Base-by-base conservation (phyloP, 75 land plant species). In the Adiantum capillusveneris region DNA sequence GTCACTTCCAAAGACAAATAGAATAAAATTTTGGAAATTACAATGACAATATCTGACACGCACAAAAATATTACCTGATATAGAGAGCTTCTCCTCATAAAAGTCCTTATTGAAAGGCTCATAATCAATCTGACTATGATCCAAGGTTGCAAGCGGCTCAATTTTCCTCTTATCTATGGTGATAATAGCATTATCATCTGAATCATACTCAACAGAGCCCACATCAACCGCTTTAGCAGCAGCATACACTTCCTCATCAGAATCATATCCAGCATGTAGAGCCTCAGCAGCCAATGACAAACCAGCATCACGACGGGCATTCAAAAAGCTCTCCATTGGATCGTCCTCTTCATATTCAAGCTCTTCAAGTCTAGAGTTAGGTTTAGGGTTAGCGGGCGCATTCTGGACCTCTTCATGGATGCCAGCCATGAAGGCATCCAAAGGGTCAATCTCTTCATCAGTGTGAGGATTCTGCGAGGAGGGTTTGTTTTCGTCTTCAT, bases 171-270 rank as follows among this genome's bases (percentile, higher is more conserved):
- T 82, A 50, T 89, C 93, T 28, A 49, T 20, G 7, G 75, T 42
- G 42, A 94, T 71, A 65, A 94, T 44, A 9, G 84, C 69, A 66
- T 94, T 94, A 72, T 94, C 98, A 67, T 94, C 98, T 0, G 90
- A 85, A 64, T 94, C 98, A 66, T 94, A 94, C 66, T 94, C 96
- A 1, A 94, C 9, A 72, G 74, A 42, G 12, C 98, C 98, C 0
- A 86, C 89, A 69, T 94, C 98, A 21, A 94, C 88, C 0, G 98
- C 98, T 70, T 85, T 90, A 0, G 98, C 98, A 1, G 98, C 98
- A 0, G 98, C 98, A 63, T 94, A 94, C 24, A 94, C 98, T 80
- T 94, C 98, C 74, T 94, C 91, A 56, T 94, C 98, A 25, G 96
- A 90, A 59, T 84, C 78, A 75, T 94, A 94, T 21, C 98, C 98